Percentiles rank a stretch among this genome's conserved stretches.
Conservation (phyloP, 768 basidiomycete species). For the Chalciporus sphaerocephalus region DNA sequence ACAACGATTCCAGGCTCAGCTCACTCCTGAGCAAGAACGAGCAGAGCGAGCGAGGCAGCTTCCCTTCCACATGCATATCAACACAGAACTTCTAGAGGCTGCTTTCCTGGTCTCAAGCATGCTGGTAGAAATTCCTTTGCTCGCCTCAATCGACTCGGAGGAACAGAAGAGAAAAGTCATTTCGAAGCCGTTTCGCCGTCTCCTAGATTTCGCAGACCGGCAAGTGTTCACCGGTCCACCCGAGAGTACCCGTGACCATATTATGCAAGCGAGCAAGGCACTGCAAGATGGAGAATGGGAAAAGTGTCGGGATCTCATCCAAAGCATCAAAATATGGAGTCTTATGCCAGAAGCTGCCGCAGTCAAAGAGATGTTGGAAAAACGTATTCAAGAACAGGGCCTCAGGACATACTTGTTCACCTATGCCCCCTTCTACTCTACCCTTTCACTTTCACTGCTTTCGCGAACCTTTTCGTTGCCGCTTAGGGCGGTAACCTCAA, state of each 20-base stretch:
- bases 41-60: conserved; percentile 93
- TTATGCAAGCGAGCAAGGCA: conserved; percentile 98
- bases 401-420: conserved; percentile 96
- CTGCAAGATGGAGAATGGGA: conserved; percentile 97
- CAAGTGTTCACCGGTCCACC: conserved; percentile 98
- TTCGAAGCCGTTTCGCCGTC: conserved; percentile 93
- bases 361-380: conserved; percentile 93
- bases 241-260: conserved; percentile 98
- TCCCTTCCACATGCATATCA: conserved; percentile 99
- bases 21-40: conserved; percentile 94
- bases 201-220: conserved; percentile 94
- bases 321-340: conserved; percentile 97
- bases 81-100: conserved; percentile 94
- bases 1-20: conserved; percentile 73
- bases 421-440: conserved; percentile 87
- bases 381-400: conserved; percentile 97
- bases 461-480: conserved; percentile 86
- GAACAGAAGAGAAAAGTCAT: conserved; percentile 90
- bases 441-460: conserved; percentile 82
- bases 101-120: conserved; percentile 98
- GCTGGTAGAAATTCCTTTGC: conserved; percentile 93
- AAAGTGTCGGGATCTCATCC: conserved; percentile 86
- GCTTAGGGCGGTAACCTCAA: conserved; percentile 65
- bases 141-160: conserved; percentile 92
- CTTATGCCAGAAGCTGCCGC: conserved; percentile 84